Evolutionary conservation across 495 filamentous ascomycete species (phyloP).

Genomic region (Penicillium crystallinum): DNA sequence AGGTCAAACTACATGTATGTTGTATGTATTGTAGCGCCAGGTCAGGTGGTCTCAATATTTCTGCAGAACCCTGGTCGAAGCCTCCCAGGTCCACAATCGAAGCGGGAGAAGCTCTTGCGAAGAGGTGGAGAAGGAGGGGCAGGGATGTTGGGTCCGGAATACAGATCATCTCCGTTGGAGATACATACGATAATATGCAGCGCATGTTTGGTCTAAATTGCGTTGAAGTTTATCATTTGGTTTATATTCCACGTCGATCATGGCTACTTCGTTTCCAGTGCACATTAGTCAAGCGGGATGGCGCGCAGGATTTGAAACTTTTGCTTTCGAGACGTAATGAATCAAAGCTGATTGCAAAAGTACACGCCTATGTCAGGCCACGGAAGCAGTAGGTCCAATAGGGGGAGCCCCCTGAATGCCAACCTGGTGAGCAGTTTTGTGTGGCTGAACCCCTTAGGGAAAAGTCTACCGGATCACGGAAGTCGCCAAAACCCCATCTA

Average conservation of each 20-base stretch:
- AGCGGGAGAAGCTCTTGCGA: constrained; percentile 44
- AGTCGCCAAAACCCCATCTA: not conserved
- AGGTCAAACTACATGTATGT: too few relatives aligned
- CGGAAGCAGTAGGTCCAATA: constrained; percentile 13
- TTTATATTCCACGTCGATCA: not conserved
- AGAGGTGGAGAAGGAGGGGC: constrained; percentile 28
- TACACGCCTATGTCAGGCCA: constrained; percentile 4
- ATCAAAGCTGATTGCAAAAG: not conserved
- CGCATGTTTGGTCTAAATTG: not conserved
- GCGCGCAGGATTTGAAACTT: constrained; percentile 9
- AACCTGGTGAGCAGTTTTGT: constrained; percentile 2
- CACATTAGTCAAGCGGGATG: not conserved
- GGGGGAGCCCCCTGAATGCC: constrained; percentile 6
- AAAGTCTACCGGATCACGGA: not conserved
- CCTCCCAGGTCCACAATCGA: constrained; percentile 44
- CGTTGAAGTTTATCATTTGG: not conserved
- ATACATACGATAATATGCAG: constrained; percentile 1
- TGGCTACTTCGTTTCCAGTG: not conserved
- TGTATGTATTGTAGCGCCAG: not conserved
- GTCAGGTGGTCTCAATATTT: constrained; percentile 28
- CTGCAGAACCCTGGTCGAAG: constrained; percentile 33
- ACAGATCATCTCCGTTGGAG: constrained; percentile 6
- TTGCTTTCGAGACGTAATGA: constrained; percentile 6
- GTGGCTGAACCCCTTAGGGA: not conserved
- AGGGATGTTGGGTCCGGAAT: constrained; percentile 13